Base-by-base conservation (phyloP, 768 basidiomycete genomes). In the Fomitopsis serialis region DNA sequence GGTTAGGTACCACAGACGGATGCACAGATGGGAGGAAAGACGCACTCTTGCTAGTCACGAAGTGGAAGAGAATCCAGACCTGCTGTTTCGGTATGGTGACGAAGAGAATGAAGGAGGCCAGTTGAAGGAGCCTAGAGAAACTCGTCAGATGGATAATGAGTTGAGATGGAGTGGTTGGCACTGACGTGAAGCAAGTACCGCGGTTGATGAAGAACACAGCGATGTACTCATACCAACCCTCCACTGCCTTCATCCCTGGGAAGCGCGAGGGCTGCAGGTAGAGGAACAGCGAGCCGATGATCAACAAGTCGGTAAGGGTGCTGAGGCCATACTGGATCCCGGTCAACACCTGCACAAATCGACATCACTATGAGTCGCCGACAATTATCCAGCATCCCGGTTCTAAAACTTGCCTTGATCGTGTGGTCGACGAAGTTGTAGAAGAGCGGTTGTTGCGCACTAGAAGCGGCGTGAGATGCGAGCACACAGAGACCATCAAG, bases 181-280 rank as follows among this genome's bases (percentile, higher is more conserved):
- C 63, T 25, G 42, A 64, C 63, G 56, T 54, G 52, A 62, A 61
- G 24, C 42, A 54, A 3, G 58, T 55, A 4, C 60, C 63, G 8
- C 63, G 60, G 52, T 61, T 65, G 23, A 62, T 44, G 22, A 56
- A 45, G 47, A 48, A 54, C 1, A 61, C 53, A 25, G 62, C 58
- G 55, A 62, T 45, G 37, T 48, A 12, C 50, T 56, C 12, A 48
- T 48, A 5, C 57, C 48, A 49, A 12, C 43, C 21, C 59, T 58
- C 19, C 5, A 42, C 40, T 53, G 32, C 24, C n/a, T 51, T 56
- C 61, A 65, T 61, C 1, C 56, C 58, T 0, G 61, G 61, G 25
- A 58, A 54, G 9, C 55, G 53, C 0, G 15, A 3, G 4, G 50
- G 54, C 13, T 54, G 57, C 22, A 65, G 52, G 42, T 57, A 46